Evolutionary conservation across 148 eudicot species (phyloP), one percentile per base, ranked within the genome.

Genomic region (Silene conica): DNA sequence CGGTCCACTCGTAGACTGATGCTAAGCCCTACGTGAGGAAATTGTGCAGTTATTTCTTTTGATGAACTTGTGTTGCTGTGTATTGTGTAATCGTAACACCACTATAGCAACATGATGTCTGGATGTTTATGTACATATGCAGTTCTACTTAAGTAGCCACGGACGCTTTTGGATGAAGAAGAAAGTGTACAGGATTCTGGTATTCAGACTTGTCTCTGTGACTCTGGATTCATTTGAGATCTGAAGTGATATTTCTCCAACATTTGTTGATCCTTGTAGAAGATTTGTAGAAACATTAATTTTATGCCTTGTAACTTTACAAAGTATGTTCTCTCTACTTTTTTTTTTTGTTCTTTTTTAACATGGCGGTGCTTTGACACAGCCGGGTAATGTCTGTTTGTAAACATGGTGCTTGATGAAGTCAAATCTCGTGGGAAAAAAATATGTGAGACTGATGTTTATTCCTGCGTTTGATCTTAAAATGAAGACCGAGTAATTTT

Each of bases 191-290:
- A 65, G 13, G 60, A 38, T 46, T 62, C 43, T 48, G 43, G 19
- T 3, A 25, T 71, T 63, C 28, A 38, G 14, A 43, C 21, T 28
- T 15, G 8, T 48, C 55, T n/a, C 20, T 64, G n/a, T 20, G 20
- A 50, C 72, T 8, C 26, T 52, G 11, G 12, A 22, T 5, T 6
- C 43, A 23, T 6, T 59, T n/a, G 59, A 65, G 43, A 18, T 28
- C 65, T 41, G 26, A 41, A 38, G 66, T 13, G 25, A 14, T 9
- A 22, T 50, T 76, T 69, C 68, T 64, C 77, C 22, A 9, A 67
- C 58, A 67, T 43, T 18, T 67, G 54, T 38, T 16, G 34, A 57
- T 68, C 43, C 56, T 34, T 57, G 19, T 11, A 31, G 57, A 43
- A 58, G 67, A 68, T 58, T n/a, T 25, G 26, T 48, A 21, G 43